Evolutionary conservation across 345 rosid species (phyloP).

Genomic region (sweet orange (Citrus sinensis)): DVS_A1.0 CM039164.1:23082501-23083000

Average conservation of each 20-base stretch:
- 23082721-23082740: background rate
- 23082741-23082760: background rate
- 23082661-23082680: constrained; percentile 7
- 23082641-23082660: background rate
- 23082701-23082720: background rate
- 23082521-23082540: constrained; percentile 6
- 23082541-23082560: background rate
- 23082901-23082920: constrained; percentile 71
- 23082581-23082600: constrained; percentile 6
- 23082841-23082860: constrained; percentile 69
- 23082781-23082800: background rate
- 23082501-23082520: background rate
- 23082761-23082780: constrained; percentile 1
- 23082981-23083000: constrained; percentile 56
- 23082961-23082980: constrained; percentile 67
- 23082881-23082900: constrained; percentile 95
- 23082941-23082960: constrained; percentile 60
- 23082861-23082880: constrained; percentile 99
- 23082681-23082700: background rate
- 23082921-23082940: constrained; percentile 51
- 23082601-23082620: background rate
- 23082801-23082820: constrained; percentile 7
- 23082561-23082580: background rate
- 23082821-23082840: constrained; percentile 16
- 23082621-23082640: background rate